A percentile compares a stretch with the other conserved stretches of the same genome.
phyloP scores from a whole-genome alignment of 768 basidiomycete genomes.

The Suillus cothurnatus region DNA sequence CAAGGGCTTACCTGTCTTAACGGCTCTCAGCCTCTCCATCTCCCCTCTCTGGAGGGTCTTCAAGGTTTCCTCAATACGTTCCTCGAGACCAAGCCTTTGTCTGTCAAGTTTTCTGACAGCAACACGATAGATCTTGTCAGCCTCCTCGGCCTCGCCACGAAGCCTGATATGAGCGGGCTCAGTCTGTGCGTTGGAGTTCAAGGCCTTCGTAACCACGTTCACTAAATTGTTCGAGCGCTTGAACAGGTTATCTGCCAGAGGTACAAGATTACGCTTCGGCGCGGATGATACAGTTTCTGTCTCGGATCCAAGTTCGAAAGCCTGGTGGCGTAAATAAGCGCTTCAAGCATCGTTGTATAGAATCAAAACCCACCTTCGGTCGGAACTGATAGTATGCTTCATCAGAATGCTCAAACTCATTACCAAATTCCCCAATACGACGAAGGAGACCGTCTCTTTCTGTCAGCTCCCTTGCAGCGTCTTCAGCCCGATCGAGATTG shows the following conservation, averaged over 20 bases:
- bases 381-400: constrained; percentile 87
- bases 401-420: constrained; percentile 74
- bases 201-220: constrained; percentile 71
- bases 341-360: background rate
- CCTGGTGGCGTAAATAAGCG: constrained; percentile 27
- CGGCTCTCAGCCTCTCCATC: constrained; percentile 74
- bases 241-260: constrained; percentile 56
- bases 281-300: constrained; percentile 24
- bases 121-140: constrained; percentile 78
- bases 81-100: constrained; percentile 84
- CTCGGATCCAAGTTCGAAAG: constrained; percentile 33
- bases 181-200: constrained; percentile 46
- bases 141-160: constrained; percentile 77
- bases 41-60: constrained; percentile 87
- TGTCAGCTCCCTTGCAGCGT: constrained; percentile 58
- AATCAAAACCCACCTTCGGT: constrained; percentile 55
- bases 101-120: constrained; percentile 83
- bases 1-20: constrained; percentile 69
- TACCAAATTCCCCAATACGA: constrained; percentile 81
- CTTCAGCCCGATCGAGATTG: constrained; percentile 76
- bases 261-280: constrained; percentile 36
- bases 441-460: constrained; percentile 60
- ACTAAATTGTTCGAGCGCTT: constrained; percentile 73
- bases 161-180: constrained; percentile 74
- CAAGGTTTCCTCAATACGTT: constrained; percentile 80